phyloP scores from a whole-genome alignment of 495 filamentous ascomycete genomes.

The Lophiotrema nucula region DNA sequence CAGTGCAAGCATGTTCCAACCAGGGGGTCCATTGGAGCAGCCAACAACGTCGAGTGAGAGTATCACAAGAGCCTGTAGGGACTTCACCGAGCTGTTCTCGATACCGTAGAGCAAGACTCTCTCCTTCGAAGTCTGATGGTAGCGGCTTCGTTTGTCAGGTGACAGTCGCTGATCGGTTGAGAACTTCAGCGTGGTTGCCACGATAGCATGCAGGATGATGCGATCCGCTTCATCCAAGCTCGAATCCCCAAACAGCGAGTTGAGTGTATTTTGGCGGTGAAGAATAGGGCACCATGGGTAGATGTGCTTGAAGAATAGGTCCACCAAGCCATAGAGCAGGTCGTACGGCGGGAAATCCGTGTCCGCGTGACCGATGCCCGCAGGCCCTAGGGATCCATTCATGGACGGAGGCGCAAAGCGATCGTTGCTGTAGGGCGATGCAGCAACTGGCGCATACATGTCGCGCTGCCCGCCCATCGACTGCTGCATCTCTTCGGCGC shows the following conservation, averaged over 20 bases:
- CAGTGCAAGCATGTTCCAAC: conserved; percentile 84
- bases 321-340: conserved; percentile 73
- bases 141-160: conserved; percentile 65
- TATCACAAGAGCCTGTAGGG: conserved; percentile 81
- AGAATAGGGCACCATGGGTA: conserved; percentile 91
- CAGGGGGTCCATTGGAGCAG: conserved; percentile 77
- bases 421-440: conserved; percentile 16
- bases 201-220: conserved; percentile 81
- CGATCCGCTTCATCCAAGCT: conserved; percentile 76
- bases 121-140: conserved; percentile 77
- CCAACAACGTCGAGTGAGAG: conserved; percentile 76
- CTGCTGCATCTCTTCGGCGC: conserved; percentile 15
- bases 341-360: conserved; percentile 83
- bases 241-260: conserved; percentile 75
- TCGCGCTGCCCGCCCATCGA: conserved; percentile 13
- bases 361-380: conserved; percentile 51
- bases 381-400: neutral
- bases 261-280: conserved; percentile 73
- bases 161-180: conserved; percentile 72
- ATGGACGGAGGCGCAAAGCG: conserved; percentile 14
- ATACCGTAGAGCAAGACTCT: conserved; percentile 80
- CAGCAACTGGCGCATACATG: conserved; percentile 5
- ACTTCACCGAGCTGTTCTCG: conserved; percentile 84
- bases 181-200: conserved; percentile 80
- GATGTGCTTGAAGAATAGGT: conserved; percentile 87